Percentiles rank a stretch among this genome's conserved stretches.
These are phyloP conservation scores for Nidularia pulvinata DNA, from an alignment of 768 basidiomycete species.

Conservation along the genomic window DNA sequence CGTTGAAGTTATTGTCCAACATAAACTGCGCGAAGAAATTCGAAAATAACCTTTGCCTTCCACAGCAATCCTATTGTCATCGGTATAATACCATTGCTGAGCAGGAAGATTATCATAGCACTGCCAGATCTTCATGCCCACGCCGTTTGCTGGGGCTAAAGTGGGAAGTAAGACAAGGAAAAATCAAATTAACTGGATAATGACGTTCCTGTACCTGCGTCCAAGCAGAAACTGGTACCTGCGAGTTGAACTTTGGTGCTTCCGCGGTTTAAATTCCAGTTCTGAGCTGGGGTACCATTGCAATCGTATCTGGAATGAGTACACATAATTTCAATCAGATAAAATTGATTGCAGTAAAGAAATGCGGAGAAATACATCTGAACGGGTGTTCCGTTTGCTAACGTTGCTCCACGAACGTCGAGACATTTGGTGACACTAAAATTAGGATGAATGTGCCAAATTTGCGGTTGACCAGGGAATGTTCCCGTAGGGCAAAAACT, in stretches of 20 bases:
- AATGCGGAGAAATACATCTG: neutral
- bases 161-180: neutral
- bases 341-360: neutral
- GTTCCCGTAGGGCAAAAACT: neutral
- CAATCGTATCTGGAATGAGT: neutral
- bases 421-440: constrained; percentile 15
- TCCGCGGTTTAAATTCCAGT: neutral
- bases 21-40: neutral
- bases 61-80: constrained; percentile 12
- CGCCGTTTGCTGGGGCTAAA: constrained; percentile 12
- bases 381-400: constrained; percentile 1
- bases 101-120: constrained; percentile 11
- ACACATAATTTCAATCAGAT: neutral
- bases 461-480: constrained; percentile 1
- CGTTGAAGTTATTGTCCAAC: neutral
- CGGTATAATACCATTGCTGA: constrained; percentile 15
- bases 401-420: constrained; percentile 13
- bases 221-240: neutral
- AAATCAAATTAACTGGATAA: too few species aligned
- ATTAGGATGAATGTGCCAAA: constrained; percentile 13
- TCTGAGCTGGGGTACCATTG: constrained; percentile 1
- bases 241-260: neutral
- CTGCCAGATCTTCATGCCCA: constrained; percentile 15
- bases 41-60: constrained; percentile 8
- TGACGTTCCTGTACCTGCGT: neutral